Evolutionary conservation across 139 green algal species (phyloP).

Genomic region (Chlorella sp.): DNA sequence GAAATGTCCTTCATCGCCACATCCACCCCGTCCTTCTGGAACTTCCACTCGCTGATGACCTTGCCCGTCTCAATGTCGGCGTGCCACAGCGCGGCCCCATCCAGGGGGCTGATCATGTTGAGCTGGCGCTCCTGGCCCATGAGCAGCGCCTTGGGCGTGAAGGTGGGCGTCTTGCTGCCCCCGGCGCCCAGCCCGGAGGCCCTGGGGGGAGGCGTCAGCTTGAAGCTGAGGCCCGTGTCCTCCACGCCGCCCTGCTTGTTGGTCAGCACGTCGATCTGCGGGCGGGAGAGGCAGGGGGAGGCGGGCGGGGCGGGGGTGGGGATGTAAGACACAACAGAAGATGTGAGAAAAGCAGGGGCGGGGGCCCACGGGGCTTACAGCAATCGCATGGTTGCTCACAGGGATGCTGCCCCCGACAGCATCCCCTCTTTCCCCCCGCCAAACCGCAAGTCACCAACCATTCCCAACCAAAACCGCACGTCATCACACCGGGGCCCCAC

Average conservation of each 20-base stretch:
- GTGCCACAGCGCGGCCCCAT: slow-evolving; percentile 65
- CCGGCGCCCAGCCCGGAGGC: not conserved
- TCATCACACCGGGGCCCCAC: not conserved
- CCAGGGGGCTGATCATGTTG: slow-evolving; percentile 85
- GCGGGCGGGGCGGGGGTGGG: not conserved
- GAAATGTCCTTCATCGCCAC: slow-evolving; percentile 80
- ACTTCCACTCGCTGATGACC: slow-evolving; percentile 87
- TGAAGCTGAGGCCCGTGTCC: slow-evolving; percentile 46
- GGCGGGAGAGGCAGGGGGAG: no score
- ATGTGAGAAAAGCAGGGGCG: no score
- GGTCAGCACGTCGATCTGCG: slow-evolving; percentile 86
- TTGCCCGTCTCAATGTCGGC: slow-evolving; percentile 71
- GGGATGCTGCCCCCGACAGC: no score
- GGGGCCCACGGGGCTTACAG: no score
- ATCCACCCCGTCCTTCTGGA: slow-evolving; percentile 91
- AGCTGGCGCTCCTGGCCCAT: slow-evolving; percentile 81
- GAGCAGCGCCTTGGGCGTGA: slow-evolving; percentile 74
- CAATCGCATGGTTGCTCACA: no score
- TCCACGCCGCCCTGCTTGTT: slow-evolving; percentile 85
- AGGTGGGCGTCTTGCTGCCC: slow-evolving; percentile 5
- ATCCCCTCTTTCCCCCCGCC: not conserved
- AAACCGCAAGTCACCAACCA: not conserved
- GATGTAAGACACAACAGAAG: not conserved
- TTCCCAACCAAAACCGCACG: not conserved
- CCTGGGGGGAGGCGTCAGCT: slow-evolving; percentile 42